Base-by-base conservation (phyloP, 148 eudicot genomes). In the Simmondsia chinensis region DNA sequence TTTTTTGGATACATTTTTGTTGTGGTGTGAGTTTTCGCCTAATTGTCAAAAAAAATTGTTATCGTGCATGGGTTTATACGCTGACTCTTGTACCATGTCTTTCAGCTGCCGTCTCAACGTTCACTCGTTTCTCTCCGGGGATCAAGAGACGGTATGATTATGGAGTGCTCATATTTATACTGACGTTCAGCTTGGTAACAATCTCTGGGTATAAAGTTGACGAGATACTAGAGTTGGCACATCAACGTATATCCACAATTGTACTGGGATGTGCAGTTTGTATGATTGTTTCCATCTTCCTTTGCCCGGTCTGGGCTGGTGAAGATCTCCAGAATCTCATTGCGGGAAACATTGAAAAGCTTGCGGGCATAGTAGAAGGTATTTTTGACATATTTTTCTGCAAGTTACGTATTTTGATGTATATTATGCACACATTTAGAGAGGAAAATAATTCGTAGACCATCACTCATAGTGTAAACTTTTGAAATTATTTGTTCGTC, bases 291-390 rank as follows among this genome's bases (percentile, higher is more conserved):
- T 65, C 68, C 14, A 56, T 59, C 9, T 32, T 69, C 4, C 21
- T 77, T 2, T 61, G 50, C 29, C 83, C 83, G 0, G 72, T 72
- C 3, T 77, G 79, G 83, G 79, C 79, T 24, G 83, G 83, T 8
- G 52, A 69, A 15, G 79, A 77, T 24, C 79, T 77, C 52, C 83
- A 72, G 41, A 58, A 38, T 9, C 70, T 62, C 12, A 45, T 59
- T 10, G 50, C 60, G 10, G 1, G 4, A 2, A 69, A 77, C 12
- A 36, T 77, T 1, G 68, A 59, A 16, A 73, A 65, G 43, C 60
- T 73, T 23, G 70, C 68, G 0, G 37, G 4, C 2, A 64, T 75
- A 41, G 44, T 79, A 39, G 63, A 75, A 75, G 87, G 87, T 79
- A 66, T 2, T 7, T 4, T 20, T 6, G 2, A 11, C 14, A 23